These are phyloP conservation scores for Gloeophyllum trabeum DNA, from an alignment of 768 basidiomycete species.

Conservation along the genomic window DNA sequence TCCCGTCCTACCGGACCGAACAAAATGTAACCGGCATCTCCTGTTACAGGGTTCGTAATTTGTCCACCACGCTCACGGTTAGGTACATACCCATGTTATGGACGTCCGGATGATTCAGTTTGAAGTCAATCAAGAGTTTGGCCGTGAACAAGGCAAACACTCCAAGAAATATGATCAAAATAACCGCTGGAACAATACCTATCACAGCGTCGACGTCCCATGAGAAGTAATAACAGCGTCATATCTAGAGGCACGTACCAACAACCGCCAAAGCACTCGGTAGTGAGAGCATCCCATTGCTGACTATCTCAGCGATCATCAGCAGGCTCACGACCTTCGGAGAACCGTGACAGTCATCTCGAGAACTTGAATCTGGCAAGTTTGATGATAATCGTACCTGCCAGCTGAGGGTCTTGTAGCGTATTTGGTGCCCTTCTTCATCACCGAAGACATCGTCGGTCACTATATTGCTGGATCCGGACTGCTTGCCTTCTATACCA, in stretches of 20 bases:
- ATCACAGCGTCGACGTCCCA: no score
- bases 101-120: conserved; percentile 40
- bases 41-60: conserved; percentile 22
- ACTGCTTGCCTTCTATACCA: no score
- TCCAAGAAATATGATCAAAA: conserved; percentile 41
- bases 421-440: conserved; percentile 31
- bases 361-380: neutral
- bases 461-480: no score
- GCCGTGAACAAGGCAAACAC: conserved; percentile 38
- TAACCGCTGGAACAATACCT: conserved; percentile 41
- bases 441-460: conserved; percentile 32
- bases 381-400: conserved; percentile 19
- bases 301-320: conserved; percentile 49
- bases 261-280: conserved; percentile 40
- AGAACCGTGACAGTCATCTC: conserved; percentile 20
- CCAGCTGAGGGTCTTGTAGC: conserved; percentile 43
- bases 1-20: conserved; percentile 37
- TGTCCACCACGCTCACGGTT: neutral
- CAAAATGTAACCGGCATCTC: conserved; percentile 38
- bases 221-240: no score
- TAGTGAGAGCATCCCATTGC: conserved; percentile 43
- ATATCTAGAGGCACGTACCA: conserved; percentile 25
- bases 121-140: conserved; percentile 44
- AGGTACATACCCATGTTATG: conserved; percentile 35
- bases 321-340: conserved; percentile 32